phyloP scores from a whole-genome alignment of 306 rosid species.

The Dicorynia guianensis region DNA sequence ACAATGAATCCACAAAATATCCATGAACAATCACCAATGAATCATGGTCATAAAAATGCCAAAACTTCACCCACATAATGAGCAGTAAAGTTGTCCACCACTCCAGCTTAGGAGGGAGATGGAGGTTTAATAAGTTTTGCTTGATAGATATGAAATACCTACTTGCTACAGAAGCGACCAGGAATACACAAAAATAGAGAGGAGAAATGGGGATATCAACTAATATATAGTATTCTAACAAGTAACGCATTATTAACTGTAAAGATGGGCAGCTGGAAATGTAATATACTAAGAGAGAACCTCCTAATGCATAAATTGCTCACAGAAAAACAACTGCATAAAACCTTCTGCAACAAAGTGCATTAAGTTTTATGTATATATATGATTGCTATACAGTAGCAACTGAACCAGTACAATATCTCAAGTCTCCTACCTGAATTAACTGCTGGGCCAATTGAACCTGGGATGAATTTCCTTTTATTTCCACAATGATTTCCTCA shows the following conservation, averaged over 20 bases:
- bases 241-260: constrained; percentile 18
- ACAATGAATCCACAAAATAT: neutral
- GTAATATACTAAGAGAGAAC: neutral
- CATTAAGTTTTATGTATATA: constrained; percentile 17
- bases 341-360: neutral
- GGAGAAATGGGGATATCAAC: constrained; percentile 18
- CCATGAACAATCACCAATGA: neutral
- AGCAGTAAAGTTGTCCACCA: constrained; percentile 3
- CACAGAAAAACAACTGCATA: constrained; percentile 2
- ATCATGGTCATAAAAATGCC: constrained; percentile 12
- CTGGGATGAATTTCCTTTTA: constrained; percentile 88
- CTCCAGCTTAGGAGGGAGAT: neutral
- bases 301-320: neutral
- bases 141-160: constrained; percentile 15
- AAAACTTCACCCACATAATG: constrained; percentile 4
- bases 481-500: constrained; percentile 93
- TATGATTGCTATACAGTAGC: constrained; percentile 3
- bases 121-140: constrained; percentile 5
- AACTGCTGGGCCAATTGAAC: constrained; percentile 92
- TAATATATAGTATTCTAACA: constrained; percentile 15
- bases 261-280: constrained; percentile 10
- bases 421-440: constrained; percentile 73
- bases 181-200: neutral
- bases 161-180: neutral
- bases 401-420: neutral